Evolutionary conservation across 1,284 basidiomycete genomes (phyloP), one percentile per base, ranked within the genome.

Genomic region (Papiliotrema flavescens): DNA sequence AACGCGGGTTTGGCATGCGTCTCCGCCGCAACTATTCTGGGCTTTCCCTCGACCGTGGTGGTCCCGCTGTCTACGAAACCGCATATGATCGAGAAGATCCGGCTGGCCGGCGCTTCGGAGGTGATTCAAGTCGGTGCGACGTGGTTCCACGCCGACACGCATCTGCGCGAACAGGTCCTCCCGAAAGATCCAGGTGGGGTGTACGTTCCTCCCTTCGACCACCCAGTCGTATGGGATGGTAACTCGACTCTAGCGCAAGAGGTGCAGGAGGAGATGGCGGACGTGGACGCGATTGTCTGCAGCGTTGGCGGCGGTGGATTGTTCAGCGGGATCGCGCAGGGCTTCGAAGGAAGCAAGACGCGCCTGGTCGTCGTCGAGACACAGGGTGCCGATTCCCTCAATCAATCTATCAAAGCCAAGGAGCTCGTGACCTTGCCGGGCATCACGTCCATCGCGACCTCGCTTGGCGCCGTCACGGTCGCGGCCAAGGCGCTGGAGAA

Each of bases 1-100:
- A 68, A 68, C 35, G 66, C 66, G 28, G 66, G 64, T 45, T 54
- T 68, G n/a, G 66, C 64, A 8, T 62, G 59, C 39, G 62, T 64
- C 13, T 45, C 54, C 6, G 66, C 65, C 5, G 54, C 65, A 26
- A 40, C 48, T 13, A 49, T 53, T 1, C 54, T 69, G 8, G 62
- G 60, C 9, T 61, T 60, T 34, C 54, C 53, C 39, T 61, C 57
- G 9, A 56, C 53, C 11, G 57, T 69, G 32, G 56, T 66, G 35
- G 66, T 69, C 1, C 66, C 66, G 2, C 14, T 51, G 5, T 59
- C 59, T 2, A 60, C 59, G 15, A 62, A 59, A 43, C 58, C 51
- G 20, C 44, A 56, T 15, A 65, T 69, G 66, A 62, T 69, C 19
- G 45, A 54, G 8, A 61, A 61, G 44, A 51, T 66, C 37, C 28